A percentile compares a stretch with the other conserved stretches of the same genome.
phyloP scores from a whole-genome alignment of 345 rosid genomes.

The Populus nigra region DNA sequence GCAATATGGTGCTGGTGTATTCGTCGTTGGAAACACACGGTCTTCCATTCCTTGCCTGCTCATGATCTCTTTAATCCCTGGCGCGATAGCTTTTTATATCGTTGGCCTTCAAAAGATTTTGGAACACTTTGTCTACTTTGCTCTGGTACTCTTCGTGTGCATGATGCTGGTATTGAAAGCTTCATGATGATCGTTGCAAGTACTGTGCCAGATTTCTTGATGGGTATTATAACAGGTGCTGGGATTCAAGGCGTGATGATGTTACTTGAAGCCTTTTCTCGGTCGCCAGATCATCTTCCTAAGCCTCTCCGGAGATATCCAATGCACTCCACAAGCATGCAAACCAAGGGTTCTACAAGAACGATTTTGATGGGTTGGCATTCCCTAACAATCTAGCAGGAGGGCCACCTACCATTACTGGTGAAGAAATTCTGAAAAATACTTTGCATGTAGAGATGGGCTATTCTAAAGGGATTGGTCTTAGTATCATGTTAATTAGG shows the following conservation, averaged over 20 bases:
- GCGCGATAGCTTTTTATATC: slow-evolving; percentile 39
- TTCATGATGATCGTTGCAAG: slow-evolving; percentile 60
- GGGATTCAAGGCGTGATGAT: slow-evolving; percentile 56
- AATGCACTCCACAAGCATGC: slow-evolving; percentile 38
- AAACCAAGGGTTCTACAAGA: slow-evolving; percentile 34
- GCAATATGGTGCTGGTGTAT: slow-evolving; percentile 49
- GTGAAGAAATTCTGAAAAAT: slow-evolving; percentile 28
- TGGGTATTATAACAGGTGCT: slow-evolving; percentile 54
- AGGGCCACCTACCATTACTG: slow-evolving; percentile 2
- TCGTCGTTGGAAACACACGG: slow-evolving; percentile 47
- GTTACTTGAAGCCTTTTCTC: slow-evolving; percentile 45
- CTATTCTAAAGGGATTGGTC: slow-evolving; percentile 32
- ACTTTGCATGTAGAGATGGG: slow-evolving; percentile 32
- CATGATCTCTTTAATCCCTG: slow-evolving; percentile 42
- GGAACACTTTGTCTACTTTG: slow-evolving; percentile 38
- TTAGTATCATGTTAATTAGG: slow-evolving; percentile 15
- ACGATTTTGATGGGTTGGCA: slow-evolving; percentile 26
- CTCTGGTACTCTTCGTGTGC: slow-evolving; percentile 27
- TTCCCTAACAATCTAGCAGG: slow-evolving; percentile 18
- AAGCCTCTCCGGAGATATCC: slow-evolving; percentile 49
- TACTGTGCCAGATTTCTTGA: slow-evolving; percentile 48
- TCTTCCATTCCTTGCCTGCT: slow-evolving; percentile 46
- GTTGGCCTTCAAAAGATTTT: slow-evolving; percentile 36
- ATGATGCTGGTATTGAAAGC: slow-evolving; percentile 51
- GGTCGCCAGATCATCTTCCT: slow-evolving; percentile 42